Evolutionary conservation across 2,329 filamentous ascomycete genomes (phyloP).

Genomic region (Lachnellula subtilissima): DNA sequence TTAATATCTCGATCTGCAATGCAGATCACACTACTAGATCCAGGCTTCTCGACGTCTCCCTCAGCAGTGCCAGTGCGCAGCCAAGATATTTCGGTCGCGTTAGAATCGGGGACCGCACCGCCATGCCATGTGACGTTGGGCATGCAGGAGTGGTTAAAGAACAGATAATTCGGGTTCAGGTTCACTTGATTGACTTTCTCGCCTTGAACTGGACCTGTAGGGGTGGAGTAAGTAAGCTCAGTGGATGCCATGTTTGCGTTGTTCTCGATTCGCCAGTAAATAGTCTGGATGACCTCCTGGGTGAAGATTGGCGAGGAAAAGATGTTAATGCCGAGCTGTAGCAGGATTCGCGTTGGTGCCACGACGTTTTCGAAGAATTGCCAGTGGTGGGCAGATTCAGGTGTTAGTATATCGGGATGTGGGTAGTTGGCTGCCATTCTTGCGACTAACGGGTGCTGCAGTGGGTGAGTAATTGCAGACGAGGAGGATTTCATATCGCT

Average conservation of each 20-base stretch:
- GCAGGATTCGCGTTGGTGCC: slow-evolving; percentile 19
- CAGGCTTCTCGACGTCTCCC: slow-evolving; percentile 14
- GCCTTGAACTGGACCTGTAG: background rate
- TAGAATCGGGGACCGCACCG: slow-evolving; percentile 1
- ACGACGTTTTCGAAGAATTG: slow-evolving; percentile 23
- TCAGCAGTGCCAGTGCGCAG: slow-evolving; percentile 4
- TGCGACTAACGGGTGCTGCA: slow-evolving; percentile 21
- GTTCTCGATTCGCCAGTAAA: slow-evolving; percentile 25
- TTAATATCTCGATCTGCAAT: slow-evolving; percentile 18
- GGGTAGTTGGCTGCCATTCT: slow-evolving; percentile 26
- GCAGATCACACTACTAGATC: slow-evolving; percentile 20
- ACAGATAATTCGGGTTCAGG: slow-evolving; percentile 25
- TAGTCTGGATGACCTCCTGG: slow-evolving; percentile 26
- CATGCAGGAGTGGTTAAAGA: slow-evolving; percentile 29
- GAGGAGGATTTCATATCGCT: slow-evolving; percentile 2
- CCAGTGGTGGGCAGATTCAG: slow-evolving; percentile 14
- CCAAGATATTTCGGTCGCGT: slow-evolving; percentile 1
- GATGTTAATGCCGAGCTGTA: slow-evolving; percentile 24
- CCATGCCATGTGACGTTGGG: slow-evolving; percentile 26
- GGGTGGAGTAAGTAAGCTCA: slow-evolving; percentile 1
- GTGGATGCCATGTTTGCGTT: slow-evolving; percentile 22
- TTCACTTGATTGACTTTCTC: slow-evolving; percentile 7
- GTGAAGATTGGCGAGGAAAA: slow-evolving; percentile 15
- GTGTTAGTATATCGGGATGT: background rate
- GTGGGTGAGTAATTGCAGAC: slow-evolving; percentile 10